Evolutionary conservation across 352 stramenopile species (phyloP).

Genomic region (Elongisporangium prolatum): DNA sequence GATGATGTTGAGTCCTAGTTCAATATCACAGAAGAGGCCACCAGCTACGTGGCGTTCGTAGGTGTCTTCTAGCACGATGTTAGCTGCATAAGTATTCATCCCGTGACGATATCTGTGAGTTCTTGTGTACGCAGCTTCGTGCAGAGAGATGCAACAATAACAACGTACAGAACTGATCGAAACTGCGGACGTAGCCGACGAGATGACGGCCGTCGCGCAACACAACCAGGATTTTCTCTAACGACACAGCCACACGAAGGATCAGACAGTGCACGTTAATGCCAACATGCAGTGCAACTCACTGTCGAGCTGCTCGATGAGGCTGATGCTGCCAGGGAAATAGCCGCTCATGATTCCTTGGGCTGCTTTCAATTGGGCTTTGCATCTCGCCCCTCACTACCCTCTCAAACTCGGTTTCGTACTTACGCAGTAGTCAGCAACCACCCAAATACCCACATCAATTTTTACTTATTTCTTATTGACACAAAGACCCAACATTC

Average conservation of each 20-base stretch:
- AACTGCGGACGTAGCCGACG: constrained; percentile 86
- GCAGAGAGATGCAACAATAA: constrained; percentile 1
- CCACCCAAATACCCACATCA: neutral
- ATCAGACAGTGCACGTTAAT: neutral
- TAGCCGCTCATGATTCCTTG: constrained; percentile 52
- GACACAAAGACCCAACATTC: neutral
- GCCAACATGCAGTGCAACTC: no score
- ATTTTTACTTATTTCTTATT: no score
- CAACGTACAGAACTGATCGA: constrained; percentile 82
- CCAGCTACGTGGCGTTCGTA: constrained; percentile 87
- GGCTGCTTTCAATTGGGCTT: neutral
- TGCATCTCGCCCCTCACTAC: neutral
- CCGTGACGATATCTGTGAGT: constrained; percentile 1
- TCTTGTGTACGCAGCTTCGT: neutral
- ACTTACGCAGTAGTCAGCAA: neutral
- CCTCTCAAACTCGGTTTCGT: neutral
- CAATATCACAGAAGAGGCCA: constrained; percentile 93
- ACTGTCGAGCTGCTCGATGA: constrained; percentile 85
- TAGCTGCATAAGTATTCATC: constrained; percentile 46
- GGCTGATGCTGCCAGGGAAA: constrained; percentile 77
- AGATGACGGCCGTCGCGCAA: constrained; percentile 95
- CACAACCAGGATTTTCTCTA: constrained; percentile 90
- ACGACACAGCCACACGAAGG: constrained; percentile 1
- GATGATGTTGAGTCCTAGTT: constrained; percentile 96
- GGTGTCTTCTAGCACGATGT: constrained; percentile 97